These are phyloP conservation scores for Gypsophila paniculata DNA, from an alignment of 179 eudicot species.

Conservation along the genomic window DNA sequence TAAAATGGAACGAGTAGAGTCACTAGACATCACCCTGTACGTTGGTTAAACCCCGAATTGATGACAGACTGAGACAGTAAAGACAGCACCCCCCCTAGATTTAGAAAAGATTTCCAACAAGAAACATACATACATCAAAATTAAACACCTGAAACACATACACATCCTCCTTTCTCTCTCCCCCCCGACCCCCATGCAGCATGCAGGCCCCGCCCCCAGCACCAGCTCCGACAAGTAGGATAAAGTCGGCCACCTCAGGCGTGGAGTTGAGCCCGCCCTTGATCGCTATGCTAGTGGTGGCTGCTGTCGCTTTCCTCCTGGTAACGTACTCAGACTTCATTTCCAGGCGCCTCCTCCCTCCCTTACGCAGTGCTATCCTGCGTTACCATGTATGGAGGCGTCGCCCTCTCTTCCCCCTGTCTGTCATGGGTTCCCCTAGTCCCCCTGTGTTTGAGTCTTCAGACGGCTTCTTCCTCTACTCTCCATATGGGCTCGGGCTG, in stretches of 20 bases:
- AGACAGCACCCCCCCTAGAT: too few relatives aligned
- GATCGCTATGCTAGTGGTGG: slow-evolving; percentile 81
- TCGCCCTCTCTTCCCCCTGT: slow-evolving; percentile 39
- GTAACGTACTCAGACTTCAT: slow-evolving; percentile 78
- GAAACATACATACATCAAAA: too few relatives aligned
- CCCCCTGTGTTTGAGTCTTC: slow-evolving; percentile 33
- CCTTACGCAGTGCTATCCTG: slow-evolving; percentile 29
- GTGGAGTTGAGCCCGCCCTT: slow-evolving; percentile 74
- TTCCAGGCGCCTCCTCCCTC: slow-evolving; percentile 48
- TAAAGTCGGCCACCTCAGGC: slow-evolving; percentile 33
- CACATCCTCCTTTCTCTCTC: too few relatives aligned
- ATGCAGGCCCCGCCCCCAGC: slow-evolving; percentile 14
- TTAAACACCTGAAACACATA: too few relatives aligned
- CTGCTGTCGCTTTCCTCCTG: slow-evolving; percentile 72
- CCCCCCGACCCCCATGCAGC: too few relatives aligned
- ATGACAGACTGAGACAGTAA: too few relatives aligned
- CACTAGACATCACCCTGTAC: too few relatives aligned
- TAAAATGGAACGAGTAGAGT: too few relatives aligned
- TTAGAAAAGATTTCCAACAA: too few relatives aligned
- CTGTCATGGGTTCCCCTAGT: slow-evolving; percentile 28
- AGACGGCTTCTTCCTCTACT: slow-evolving; percentile 46
- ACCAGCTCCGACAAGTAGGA: slow-evolving; percentile 11
- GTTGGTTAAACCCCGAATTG: too few relatives aligned
- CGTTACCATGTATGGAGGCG: slow-evolving; percentile 37
- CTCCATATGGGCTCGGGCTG: slow-evolving; percentile 83